Evolutionary conservation across 768 basidiomycete species (phyloP), one percentile per base, ranked within the genome.

Genomic region (Leccinum olivaceopallidum): DNA sequence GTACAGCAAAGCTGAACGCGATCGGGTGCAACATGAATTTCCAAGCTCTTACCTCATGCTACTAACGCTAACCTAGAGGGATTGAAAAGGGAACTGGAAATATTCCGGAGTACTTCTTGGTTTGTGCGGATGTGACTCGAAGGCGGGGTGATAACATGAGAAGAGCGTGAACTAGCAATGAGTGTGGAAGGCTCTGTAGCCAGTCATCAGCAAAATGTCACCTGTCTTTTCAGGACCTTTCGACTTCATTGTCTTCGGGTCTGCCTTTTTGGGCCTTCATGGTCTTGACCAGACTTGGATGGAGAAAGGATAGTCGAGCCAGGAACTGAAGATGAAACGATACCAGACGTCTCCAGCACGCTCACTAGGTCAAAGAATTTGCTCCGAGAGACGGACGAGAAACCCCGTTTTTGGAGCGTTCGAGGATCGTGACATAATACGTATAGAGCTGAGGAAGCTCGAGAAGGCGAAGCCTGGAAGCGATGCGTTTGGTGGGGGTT

Each of bases 321-420:
- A 71, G 76, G 12, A 75, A 4, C 81, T 63, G 53, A 65, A 18
- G 65, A 64, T 0, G 79, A 77, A 12, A 89, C 74, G 7, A 92
- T 77, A 3, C 92, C 92, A 7, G 83, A 80, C 4, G 88, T 89
- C 73, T 94, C 92, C 39, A 94, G 75, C 53, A 93, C 76, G 26
- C 83, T 81, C 1, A 89, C 67, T 5, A 94, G 78, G 64, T 94
- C 92, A 0, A 79, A 77, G 63, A 94, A 92, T 66, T 93, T 92
- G 69, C 83, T 89, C 9, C 89, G 80, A 10, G 87, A 89, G 2
- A 88, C 89, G 3, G 88, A 79, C 3, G 81, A 76, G 62, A 91
- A 5, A 84, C 70, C 16, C 80, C 81, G 18, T 75, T 76, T 22
- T 83, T 83, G 13, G 80, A 77, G 36, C 88, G 82, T 16, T 78